phyloP scores from a whole-genome alignment of 2,329 filamentous ascomycete genomes.

The Ceratocystis papillata region DNA sequence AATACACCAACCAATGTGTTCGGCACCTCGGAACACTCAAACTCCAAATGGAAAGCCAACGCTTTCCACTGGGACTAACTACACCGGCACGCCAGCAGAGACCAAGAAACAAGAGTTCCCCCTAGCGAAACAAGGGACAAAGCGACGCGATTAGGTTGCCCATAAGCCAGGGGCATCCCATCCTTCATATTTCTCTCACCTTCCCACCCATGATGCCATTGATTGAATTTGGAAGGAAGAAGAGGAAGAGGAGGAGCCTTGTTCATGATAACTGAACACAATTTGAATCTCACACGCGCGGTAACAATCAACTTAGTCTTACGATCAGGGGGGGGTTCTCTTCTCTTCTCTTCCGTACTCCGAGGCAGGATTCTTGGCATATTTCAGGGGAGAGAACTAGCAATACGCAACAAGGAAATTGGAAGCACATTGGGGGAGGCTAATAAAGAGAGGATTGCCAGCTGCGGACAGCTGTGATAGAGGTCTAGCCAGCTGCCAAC shows the following conservation, averaged over 20 bases:
- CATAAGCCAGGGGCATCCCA: background rate
- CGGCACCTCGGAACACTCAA: background rate
- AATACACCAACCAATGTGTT: background rate
- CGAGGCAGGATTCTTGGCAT: slow-evolving; percentile 9
- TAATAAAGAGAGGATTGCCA: background rate
- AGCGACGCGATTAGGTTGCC: background rate
- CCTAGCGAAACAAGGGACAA: no score
- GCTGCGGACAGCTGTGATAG: background rate
- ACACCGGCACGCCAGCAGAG: background rate
- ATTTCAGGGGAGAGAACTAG: background rate
- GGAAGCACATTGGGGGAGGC: background rate
- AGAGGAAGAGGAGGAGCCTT: background rate
- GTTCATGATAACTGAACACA: background rate
- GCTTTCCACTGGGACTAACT: background rate
- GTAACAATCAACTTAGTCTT: background rate
- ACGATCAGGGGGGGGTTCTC: background rate
- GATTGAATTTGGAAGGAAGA: background rate
- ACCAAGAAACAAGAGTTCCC: background rate
- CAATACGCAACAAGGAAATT: background rate
- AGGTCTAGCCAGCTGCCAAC: background rate
- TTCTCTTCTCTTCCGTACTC: slow-evolving; percentile 6
- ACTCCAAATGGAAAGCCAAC: background rate
- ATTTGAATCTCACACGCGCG: no score
- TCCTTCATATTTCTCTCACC: background rate
- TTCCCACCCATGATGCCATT: background rate